These are phyloP conservation scores for Rhizopus microsporus DNA, from an alignment of 371 early-diverging fungal species.

Conservation along the genomic window DNA sequence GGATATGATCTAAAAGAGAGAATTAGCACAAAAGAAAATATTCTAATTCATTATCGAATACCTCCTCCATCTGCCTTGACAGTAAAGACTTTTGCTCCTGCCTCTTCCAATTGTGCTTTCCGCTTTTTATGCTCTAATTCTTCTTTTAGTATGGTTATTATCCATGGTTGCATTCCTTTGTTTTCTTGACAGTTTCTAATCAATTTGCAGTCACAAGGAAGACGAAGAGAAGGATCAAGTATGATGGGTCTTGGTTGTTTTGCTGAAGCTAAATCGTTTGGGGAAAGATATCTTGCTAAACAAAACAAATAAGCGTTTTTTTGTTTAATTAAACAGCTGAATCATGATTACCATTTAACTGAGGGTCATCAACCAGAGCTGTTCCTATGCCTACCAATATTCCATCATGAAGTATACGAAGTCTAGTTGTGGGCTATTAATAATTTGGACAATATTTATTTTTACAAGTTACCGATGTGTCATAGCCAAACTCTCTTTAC, in stretches of 20 bases:
- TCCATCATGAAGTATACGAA: slow-evolving; percentile 78
- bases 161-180: slow-evolving; percentile 35
- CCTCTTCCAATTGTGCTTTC: slow-evolving; percentile 37
- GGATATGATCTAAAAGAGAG: slow-evolving; percentile 20
- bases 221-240: slow-evolving; percentile 66
- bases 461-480: slow-evolving; percentile 61
- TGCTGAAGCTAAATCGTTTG: slow-evolving; percentile 1
- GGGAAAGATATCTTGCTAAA: slow-evolving; percentile 28
- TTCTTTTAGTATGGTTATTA: slow-evolving; percentile 17
- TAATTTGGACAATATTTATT: background rate
- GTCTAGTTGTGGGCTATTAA: slow-evolving; percentile 27
- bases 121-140: slow-evolving; percentile 12
- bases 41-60: background rate
- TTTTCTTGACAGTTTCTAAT: slow-evolving; percentile 28
- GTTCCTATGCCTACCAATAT: slow-evolving; percentile 93
- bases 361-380: slow-evolving; percentile 82
- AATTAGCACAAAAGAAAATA: background rate
- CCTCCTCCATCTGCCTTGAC: background rate
- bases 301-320: slow-evolving; percentile 1
- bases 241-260: slow-evolving; percentile 82
- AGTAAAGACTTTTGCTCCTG: slow-evolving; percentile 38
- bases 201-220: slow-evolving; percentile 32
- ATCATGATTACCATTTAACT: slow-evolving; percentile 61
- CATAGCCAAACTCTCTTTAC: slow-evolving; percentile 75
- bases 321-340: background rate